Base-by-base conservation (phyloP, 208 protist genomes). In the Trypanosoma cruzi region DNA sequence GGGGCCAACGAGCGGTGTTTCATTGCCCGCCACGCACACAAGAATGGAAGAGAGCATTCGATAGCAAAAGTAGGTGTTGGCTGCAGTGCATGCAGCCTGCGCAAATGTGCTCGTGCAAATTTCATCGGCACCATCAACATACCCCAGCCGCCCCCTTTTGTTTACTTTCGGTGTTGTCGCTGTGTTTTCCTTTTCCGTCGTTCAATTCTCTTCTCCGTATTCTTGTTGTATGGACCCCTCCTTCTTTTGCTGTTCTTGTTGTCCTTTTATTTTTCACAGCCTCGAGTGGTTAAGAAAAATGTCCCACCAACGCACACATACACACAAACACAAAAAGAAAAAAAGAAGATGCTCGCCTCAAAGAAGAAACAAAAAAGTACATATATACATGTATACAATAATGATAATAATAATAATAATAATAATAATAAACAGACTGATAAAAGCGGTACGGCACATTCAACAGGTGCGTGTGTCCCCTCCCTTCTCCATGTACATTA, bases 1-100 rank as follows among this genome's bases (percentile, higher is more conserved):
- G 80, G 69, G 11, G 73, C 20, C 1, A 90, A 73, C 0, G 84
- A 91, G 46, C 84, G 81, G 16, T 73, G 85, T 57, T 81, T 69
- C 52, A 76, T 75, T 37, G 55, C 4, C 7, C 72, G 64, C 20
- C 42, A 40, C 1, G 48, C 36, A 63, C 18, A 31, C 18, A 22
- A 55, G 1, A 52, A 5, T 28, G 50, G 4, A 42, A 4, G 10
- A 32, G 2, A 54, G 0, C 0, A n/a, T n/a, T 0, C 59, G 28
- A 11, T 24, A 11, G 31, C 16, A 1, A 14, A 26, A 32, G n/a
- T 54, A 22, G 7, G 8, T 13, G 18, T 46, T 1, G 37, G 24
- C 16, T n/a, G 34, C 56, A 61, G 8, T 11, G 4, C 1, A 2
- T 6, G 24, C 16, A 26, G 20, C 20, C 20, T 3, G 31, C 44